These are phyloP conservation scores for Terana coerulea DNA, from an alignment of 768 basidiomycete genomes.

Conservation along the genomic window DNA sequence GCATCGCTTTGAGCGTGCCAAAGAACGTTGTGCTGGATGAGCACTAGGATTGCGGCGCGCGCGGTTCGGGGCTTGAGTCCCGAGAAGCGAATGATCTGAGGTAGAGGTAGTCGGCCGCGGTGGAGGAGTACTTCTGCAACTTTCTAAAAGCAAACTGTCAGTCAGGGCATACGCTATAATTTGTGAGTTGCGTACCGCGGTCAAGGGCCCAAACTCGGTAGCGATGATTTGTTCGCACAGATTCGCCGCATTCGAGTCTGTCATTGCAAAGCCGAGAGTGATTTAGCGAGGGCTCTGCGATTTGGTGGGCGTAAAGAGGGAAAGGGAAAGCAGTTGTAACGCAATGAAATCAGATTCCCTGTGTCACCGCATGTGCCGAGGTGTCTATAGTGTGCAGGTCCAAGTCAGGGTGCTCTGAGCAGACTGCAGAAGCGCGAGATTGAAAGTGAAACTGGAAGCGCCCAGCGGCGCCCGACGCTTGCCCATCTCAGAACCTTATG, in stretches of 20 bases:
- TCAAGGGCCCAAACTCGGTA: conserved; percentile 14
- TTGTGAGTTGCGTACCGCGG: conserved; percentile 5
- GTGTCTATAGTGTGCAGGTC: not conserved
- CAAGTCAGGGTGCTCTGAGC: too few species aligned
- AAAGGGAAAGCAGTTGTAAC: too few species aligned
- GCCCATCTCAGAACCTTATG: too few species aligned
- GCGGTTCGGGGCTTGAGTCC: conserved; percentile 62
- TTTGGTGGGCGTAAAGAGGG: too few species aligned
- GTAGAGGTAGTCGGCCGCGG: conserved; percentile 74
- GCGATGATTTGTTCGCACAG: conserved; percentile 15
- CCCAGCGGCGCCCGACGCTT: too few species aligned
- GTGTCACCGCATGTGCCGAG: too few species aligned
- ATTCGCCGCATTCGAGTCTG: conserved; percentile 12
- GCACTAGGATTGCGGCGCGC: conserved; percentile 66
- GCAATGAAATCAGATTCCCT: too few species aligned
- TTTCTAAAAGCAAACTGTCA: conserved; percentile 40
- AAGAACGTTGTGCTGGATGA: conserved; percentile 89
- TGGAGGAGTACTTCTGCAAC: conserved; percentile 72
- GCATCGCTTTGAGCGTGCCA: conserved; percentile 77
- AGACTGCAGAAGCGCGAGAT: too few species aligned
- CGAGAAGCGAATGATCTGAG: conserved; percentile 67
- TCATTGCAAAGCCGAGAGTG: too few species aligned
- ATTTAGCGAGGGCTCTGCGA: too few species aligned
- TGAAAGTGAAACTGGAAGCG: too few species aligned
- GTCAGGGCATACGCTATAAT: not conserved